phyloP scores from a whole-genome alignment of 1,284 basidiomycete species.

The Cryptococcus sp. region DNA sequence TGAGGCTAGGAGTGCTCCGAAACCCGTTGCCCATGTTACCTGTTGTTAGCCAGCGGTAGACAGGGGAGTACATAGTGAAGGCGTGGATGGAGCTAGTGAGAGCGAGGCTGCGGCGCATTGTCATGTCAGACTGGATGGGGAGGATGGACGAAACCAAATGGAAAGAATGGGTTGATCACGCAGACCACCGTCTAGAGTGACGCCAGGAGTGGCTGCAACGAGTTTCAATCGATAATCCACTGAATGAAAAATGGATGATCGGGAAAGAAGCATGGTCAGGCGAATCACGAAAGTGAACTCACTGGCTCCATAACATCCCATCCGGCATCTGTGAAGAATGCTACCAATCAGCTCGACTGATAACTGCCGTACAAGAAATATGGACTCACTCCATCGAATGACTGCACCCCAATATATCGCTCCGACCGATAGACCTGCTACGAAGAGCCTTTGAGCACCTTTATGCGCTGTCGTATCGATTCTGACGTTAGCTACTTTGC shows the following conservation, averaged over 20 bases:
- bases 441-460: constrained; percentile 57
- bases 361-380: background rate
- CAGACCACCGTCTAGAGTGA: no score
- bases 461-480: constrained; percentile 59
- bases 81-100: background rate
- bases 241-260: no score
- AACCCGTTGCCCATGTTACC: constrained; percentile 34
- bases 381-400: constrained; percentile 53
- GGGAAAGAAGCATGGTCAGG: no score
- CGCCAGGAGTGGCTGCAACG: no score
- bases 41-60: background rate
- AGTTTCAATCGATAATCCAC: no score
- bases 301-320: constrained; percentile 69
- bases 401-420: constrained; percentile 62
- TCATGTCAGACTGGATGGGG: no score
- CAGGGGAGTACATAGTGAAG: background rate
- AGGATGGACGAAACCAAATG: no score
- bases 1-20: constrained; percentile 26
- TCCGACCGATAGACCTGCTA: constrained; percentile 58
- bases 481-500: constrained; percentile 16
- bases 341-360: constrained; percentile 6
- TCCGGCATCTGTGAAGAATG: constrained; percentile 34
- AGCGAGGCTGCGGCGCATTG: no score
- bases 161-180: no score
- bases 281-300: constrained; percentile 34